phyloP scores from a whole-genome alignment of 345 rosid species.

The Conringia planisiliqua region DNA sequence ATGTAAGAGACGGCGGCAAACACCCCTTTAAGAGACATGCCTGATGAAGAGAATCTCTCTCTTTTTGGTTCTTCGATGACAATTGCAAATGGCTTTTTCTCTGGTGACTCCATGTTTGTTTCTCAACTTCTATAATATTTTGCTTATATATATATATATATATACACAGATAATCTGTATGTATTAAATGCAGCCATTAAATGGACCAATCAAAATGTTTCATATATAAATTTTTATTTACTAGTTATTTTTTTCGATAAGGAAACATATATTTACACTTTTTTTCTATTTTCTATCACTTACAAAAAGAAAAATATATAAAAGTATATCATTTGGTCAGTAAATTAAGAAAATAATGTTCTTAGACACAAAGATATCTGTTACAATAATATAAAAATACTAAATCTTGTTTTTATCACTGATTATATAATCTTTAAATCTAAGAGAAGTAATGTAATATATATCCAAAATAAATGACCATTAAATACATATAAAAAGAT shows the following conservation, averaged over 20 bases:
- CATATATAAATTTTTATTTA: no score
- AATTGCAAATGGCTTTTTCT: background rate
- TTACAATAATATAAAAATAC: no score
- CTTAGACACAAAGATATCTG: background rate
- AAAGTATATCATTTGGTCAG: no score
- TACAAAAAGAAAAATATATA: no score
- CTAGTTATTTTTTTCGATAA: no score
- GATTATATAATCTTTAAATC: no score
- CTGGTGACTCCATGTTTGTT: background rate
- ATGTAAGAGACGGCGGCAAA: slow-evolving; percentile 53
- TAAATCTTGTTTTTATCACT: no score
- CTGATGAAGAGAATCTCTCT: background rate
- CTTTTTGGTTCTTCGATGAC: background rate
- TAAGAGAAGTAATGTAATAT: no score
- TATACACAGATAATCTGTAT: background rate
- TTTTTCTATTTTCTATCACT: no score
- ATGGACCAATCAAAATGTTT: background rate
- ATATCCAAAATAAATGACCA: no score
- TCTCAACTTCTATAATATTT: background rate
- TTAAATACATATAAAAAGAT: no score
- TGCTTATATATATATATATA: background rate
- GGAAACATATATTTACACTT: no score
- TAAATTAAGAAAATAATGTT: background rate
- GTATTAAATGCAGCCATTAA: background rate
- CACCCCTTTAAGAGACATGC: slow-evolving; percentile 40